Base-by-base conservation (phyloP, 805 yeast species). In the Tetrapisispora fleetii region DNA sequence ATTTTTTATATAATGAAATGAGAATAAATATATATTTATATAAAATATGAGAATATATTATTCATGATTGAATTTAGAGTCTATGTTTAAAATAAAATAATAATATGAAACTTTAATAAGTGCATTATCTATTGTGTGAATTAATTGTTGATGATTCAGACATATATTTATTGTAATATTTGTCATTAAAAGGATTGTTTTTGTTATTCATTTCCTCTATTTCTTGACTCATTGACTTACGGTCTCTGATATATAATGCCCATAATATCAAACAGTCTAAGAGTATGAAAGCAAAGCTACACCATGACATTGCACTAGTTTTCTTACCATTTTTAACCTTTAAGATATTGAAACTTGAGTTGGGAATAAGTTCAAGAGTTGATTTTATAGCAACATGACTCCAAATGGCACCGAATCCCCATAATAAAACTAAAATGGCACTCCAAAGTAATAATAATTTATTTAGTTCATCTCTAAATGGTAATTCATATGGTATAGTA, bases 401-500 rank as follows among this genome's bases (percentile, higher is more conserved):
- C 69, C 84, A 74, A 76, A 81, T 79, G 0, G 85, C 70, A 2
- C 85, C 85, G 28, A 80, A 63, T 0, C 84, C 85, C 83, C 85
- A 80, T 2, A 80, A 40, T 3, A 80, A 58, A 5, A 72, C 67
- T 42, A 70, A 54, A 0, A 67, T 50, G 0, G 70, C 61, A 18
- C 75, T 63, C 27, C 75, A 50, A 5, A 56, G 54, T 50, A 68
- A 58, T 46, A 56, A 59, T 27, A 57, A 55, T 46, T 54, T 64
- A 50, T 55, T 63, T 21, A 68, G 46, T 14, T 55, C 32, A 16
- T 48, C 19, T 49, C 58, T 69, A 40, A 44, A 59, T 4, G 87
- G 87, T 13, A 80, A 52, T 14, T 71, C 67, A 17, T 18, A 43
- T 1, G 85, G 83, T 5, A 79, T 52, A 0, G 67, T 51, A 4